These are phyloP conservation scores for Escovopsis sp. DNA, from an alignment of 2,329 filamentous ascomycete genomes.

Conservation along the genomic window DNA sequence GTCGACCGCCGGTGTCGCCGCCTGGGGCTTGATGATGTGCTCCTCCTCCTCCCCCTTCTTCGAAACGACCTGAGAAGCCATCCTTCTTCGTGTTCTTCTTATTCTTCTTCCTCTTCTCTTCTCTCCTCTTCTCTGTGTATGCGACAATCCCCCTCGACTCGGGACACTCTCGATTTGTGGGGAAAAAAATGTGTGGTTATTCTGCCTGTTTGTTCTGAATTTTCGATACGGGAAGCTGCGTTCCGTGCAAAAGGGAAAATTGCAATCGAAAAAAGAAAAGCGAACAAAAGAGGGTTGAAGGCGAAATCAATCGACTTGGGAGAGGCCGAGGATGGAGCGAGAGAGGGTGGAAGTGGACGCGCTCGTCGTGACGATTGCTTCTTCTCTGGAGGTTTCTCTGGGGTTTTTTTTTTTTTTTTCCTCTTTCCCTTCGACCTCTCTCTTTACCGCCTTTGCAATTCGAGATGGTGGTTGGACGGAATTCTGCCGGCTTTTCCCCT, in stretches of 20 bases:
- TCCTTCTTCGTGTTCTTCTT: too few relatives aligned
- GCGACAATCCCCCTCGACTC: too few relatives aligned
- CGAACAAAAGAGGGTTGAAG: too few relatives aligned
- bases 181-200: too few relatives aligned
- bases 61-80: constrained; percentile 32
- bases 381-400: constrained; percentile 5
- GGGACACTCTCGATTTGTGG: too few relatives aligned
- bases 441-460: too few relatives aligned
- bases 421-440: constrained; percentile 4
- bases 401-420: neutral
- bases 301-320: neutral
- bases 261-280: too few relatives aligned
- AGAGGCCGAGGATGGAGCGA: too few relatives aligned
- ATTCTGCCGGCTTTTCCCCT: constrained; percentile 11
- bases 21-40: constrained; percentile 85
- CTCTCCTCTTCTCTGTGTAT: too few relatives aligned
- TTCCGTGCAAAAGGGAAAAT: too few relatives aligned
- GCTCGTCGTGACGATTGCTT: neutral
- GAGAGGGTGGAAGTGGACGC: neutral
- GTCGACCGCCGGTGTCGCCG: constrained; percentile 60
- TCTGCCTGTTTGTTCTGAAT: too few relatives aligned
- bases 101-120: neutral
- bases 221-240: too few relatives aligned
- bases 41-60: constrained; percentile 43
- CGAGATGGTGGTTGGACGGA: constrained; percentile 1